Conservation (phyloP, 441 rosid species). For the Pelargonium cotyledonis region DNA sequence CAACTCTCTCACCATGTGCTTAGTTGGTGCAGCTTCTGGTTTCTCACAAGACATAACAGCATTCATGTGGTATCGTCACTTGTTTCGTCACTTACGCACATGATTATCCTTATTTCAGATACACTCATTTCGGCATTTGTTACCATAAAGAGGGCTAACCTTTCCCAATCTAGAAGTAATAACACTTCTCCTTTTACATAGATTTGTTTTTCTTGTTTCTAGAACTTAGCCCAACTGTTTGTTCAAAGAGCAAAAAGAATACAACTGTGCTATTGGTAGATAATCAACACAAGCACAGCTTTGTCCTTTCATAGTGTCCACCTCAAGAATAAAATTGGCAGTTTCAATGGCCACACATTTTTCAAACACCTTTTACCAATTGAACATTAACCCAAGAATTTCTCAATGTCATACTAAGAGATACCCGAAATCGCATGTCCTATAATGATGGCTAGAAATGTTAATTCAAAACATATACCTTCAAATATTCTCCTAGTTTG, state of each 20-base stretch:
- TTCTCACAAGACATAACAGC: neutral
- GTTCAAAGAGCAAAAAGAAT: neutral
- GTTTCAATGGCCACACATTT: neutral
- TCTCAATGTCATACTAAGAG: constrained; percentile 6
- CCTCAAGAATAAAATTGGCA: neutral
- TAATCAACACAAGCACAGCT: constrained; percentile 1
- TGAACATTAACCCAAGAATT: neutral
- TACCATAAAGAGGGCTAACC: no score
- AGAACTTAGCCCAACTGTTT: neutral
- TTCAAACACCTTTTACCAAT: neutral
- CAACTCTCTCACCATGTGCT: constrained; percentile 3
- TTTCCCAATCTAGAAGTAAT: no score
- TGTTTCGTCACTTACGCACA: neutral
- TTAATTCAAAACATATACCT: constrained; percentile 27
- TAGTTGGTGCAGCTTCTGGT: neutral
- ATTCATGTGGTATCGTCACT: neutral
- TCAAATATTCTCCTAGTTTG: constrained; percentile 26
- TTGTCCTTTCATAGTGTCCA: constrained; percentile 1
- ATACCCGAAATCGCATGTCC: constrained; percentile 1
- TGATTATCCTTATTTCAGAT: neutral
- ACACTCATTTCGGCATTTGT: neutral
- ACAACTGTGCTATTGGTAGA: neutral
- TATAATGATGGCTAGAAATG: constrained; percentile 10
- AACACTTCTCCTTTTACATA: neutral
- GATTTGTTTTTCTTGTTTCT: neutral